phyloP scores from a whole-genome alignment of 352 stramenopile species.

The Phytophthora cactorum region DNA sequence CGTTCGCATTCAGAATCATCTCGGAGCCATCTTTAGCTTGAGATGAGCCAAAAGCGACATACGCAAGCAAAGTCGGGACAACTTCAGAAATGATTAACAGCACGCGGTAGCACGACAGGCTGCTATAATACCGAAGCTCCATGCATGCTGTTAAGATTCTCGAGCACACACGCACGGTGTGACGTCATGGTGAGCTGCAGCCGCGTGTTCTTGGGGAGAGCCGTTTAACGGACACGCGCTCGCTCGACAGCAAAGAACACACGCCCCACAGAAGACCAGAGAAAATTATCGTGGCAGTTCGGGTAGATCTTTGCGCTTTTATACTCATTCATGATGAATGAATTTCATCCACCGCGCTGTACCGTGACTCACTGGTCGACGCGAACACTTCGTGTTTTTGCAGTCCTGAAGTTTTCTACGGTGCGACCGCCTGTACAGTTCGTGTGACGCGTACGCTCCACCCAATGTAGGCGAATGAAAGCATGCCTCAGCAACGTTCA shows the following conservation, averaged over 20 bases:
- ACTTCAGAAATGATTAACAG: slow-evolving; percentile 39
- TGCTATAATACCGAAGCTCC: slow-evolving; percentile 6
- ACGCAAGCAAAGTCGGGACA: slow-evolving; percentile 16
- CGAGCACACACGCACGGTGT: background rate
- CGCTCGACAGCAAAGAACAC: slow-evolving; percentile 3
- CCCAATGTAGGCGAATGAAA: slow-evolving; percentile 12
- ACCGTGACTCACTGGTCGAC: slow-evolving; percentile 16
- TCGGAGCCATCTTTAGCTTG: too few relatives aligned
- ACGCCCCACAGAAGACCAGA: slow-evolving; percentile 6
- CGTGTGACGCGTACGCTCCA: slow-evolving; percentile 27
- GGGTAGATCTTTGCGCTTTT: background rate
- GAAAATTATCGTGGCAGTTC: slow-evolving; percentile 10
- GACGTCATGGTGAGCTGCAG: background rate
- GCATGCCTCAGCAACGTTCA: background rate
- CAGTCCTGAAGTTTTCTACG: slow-evolving; percentile 22
- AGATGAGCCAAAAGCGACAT: background rate
- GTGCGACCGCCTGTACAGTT: background rate
- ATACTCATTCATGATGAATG: too few relatives aligned
- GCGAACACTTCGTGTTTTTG: slow-evolving; percentile 22
- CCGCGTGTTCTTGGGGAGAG: too few relatives aligned
- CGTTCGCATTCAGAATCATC: too few relatives aligned
- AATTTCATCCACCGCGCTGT: background rate
- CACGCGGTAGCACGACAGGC: slow-evolving; percentile 20
- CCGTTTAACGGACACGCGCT: too few relatives aligned
- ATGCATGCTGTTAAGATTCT: background rate